Evolutionary conservation across 2,329 filamentous ascomycete species (phyloP).

Genomic region (Penicillium freii): DNA sequence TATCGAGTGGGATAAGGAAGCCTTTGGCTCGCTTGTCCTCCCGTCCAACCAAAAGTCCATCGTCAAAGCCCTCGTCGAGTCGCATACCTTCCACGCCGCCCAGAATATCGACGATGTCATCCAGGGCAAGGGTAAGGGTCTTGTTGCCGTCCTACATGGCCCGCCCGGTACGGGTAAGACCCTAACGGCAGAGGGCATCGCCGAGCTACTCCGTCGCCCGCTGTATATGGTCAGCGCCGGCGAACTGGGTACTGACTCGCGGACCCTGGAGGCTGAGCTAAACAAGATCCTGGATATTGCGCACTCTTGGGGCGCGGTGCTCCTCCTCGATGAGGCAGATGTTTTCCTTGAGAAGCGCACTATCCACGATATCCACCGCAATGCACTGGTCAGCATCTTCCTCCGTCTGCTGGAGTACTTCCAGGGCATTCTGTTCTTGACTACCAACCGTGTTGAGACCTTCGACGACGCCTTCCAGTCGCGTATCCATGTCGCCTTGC

Average conservation of each 20-base stretch:
- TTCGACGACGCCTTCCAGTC: constrained; percentile 91
- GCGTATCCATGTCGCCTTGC: constrained; percentile 79
- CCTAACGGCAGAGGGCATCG: constrained; percentile 81
- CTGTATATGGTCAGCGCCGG: constrained; percentile 81
- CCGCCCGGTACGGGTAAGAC: constrained; percentile 88
- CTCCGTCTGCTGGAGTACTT: constrained; percentile 85
- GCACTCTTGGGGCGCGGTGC: constrained; percentile 79
- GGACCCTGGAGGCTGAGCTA: constrained; percentile 70
- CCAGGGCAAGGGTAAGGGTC: constrained; percentile 79
- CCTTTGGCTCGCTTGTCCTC: constrained; percentile 79
- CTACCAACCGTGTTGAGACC: constrained; percentile 80
- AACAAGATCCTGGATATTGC: constrained; percentile 84
- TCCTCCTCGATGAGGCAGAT: constrained; percentile 82
- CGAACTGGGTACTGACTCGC: constrained; percentile 75
- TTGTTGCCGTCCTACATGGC: constrained; percentile 79
- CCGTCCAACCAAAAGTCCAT: constrained; percentile 62
- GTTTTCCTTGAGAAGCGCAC: constrained; percentile 81
- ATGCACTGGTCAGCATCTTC: constrained; percentile 84
- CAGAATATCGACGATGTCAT: constrained; percentile 81
- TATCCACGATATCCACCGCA: constrained; percentile 79
- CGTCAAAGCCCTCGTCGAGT: constrained; percentile 78
- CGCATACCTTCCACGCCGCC: constrained; percentile 77
- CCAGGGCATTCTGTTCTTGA: constrained; percentile 85
- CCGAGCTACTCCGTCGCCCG: constrained; percentile 76
- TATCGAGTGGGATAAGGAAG: constrained; percentile 79